Base-by-base conservation (phyloP, 305 asterid genomes). In the Fraxinus sp. region DNA sequence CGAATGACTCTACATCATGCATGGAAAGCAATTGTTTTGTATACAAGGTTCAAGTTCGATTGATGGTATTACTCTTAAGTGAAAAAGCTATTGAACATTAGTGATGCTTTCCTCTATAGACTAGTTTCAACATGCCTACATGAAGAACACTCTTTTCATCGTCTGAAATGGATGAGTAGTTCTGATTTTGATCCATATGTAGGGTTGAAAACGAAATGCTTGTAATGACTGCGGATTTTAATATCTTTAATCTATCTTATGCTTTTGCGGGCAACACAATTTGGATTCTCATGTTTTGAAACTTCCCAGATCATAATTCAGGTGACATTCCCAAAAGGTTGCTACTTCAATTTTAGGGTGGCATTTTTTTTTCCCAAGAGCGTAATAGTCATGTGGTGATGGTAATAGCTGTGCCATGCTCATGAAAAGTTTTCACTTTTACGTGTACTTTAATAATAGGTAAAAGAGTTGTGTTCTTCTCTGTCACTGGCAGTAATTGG, bases 31-130 rank as follows among this genome's bases (percentile, higher is more conserved):
- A 14, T 16, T 59, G 1, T 83, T 83, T 77, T 86, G 92, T 89
- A 85, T 72, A 87, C 84, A 84, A 76, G 86, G 81, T 72, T 80
- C 68, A 74, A 66, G 76, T 82, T 75, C 14, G 82, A 77, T 82
- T 36, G 81, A 78, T 75, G 83, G 64, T 81, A 77, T 78, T 75
- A 79, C 87, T 35, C 39, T n/a, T 46, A 66, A 77, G 86, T 24
- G 73, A 86, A 83, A 57, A 57, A 28, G 37, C 24, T 75, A 80
- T 84, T 37, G 37, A 75, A 62, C 22, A 68, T 9, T 43, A 30
- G 80, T 62, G 79, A 59, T 71, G 80, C 79, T 79, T 86, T 79
- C 76, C 75, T 26, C 7, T 5, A 30, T 43, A 66, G 84, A 28
- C 64, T 64, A 52, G 30, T 68, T 16, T n/a, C 10, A 7, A 20